Percentiles rank a stretch among this genome's conserved stretches.
phyloP scores from a whole-genome alignment of 805 yeast genomes.

The Cyberlindnera amylophila region DNA sequence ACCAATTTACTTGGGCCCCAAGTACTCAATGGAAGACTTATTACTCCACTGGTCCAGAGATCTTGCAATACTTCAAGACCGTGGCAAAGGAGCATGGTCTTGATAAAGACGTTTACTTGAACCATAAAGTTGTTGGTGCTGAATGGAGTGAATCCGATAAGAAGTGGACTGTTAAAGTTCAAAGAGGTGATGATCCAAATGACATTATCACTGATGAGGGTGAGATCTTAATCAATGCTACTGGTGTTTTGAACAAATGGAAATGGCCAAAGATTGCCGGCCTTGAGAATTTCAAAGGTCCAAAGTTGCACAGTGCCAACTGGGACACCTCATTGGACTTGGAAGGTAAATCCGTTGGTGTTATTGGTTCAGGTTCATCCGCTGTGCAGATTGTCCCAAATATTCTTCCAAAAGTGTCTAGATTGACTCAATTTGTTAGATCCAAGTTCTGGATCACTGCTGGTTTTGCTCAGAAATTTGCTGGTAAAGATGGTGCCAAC shows the following conservation, averaged over 20 bases:
- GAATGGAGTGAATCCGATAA: neutral
- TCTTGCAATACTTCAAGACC: slow-evolving; percentile 1
- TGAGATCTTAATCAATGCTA: slow-evolving; percentile 2
- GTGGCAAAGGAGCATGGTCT: slow-evolving; percentile 2
- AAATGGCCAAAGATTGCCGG: slow-evolving; percentile 2
- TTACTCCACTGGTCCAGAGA: slow-evolving; percentile 3
- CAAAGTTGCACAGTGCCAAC: slow-evolving; percentile 5
- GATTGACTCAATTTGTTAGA: slow-evolving; percentile 1
- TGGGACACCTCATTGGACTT: slow-evolving; percentile 2
- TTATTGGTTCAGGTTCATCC: slow-evolving; percentile 1
- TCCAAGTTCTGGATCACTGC: slow-evolving; percentile 4
- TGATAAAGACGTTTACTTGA: slow-evolving; percentile 1
- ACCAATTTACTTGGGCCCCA: slow-evolving; percentile 3
- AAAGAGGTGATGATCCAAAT: neutral
- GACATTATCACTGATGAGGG: slow-evolving; percentile 1
- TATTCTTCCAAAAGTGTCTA: neutral
- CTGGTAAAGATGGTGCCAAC: slow-evolving; percentile 4
- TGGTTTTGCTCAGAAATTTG: slow-evolving; percentile 4
- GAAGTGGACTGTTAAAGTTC: slow-evolving; percentile 1
- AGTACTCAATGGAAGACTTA: slow-evolving; percentile 3
- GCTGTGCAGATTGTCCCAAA: slow-evolving; percentile 4
- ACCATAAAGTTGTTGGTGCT: slow-evolving; percentile 2
- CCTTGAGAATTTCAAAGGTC: slow-evolving; percentile 1
- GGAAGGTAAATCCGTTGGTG: slow-evolving; percentile 1
- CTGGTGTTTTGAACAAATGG: slow-evolving; percentile 4